phyloP scores from a whole-genome alignment of 371 early-diverging fungal species.

The Mycotypha africana region DNA sequence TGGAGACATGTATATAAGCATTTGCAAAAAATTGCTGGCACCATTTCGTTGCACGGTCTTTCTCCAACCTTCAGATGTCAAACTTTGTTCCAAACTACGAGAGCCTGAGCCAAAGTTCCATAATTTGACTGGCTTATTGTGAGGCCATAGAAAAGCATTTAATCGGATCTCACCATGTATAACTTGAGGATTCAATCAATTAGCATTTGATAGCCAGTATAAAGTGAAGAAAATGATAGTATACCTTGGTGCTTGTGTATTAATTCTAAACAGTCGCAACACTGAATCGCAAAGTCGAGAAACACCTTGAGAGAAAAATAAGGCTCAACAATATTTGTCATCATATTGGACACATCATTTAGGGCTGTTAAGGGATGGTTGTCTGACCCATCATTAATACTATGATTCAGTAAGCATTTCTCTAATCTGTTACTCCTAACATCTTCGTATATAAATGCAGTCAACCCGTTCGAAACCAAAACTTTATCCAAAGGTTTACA shows the following conservation, averaged over 20 bases:
- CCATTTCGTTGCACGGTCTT: conserved; percentile 32
- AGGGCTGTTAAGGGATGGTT: background rate
- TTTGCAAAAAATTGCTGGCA: conserved; percentile 26
- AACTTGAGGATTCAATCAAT: conserved; percentile 17
- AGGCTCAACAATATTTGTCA: background rate
- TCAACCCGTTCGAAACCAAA: conserved; percentile 16
- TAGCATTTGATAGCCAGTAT: background rate
- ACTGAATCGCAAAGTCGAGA: conserved; percentile 40
- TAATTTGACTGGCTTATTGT: conserved; percentile 21
- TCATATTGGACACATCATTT: background rate
- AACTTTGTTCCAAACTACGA: conserved; percentile 32
- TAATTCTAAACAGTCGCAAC: conserved; percentile 41
- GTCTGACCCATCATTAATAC: conserved; percentile 1
- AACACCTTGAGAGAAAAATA: conserved; percentile 18
- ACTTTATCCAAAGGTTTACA: conserved; percentile 38
- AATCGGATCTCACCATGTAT: conserved; percentile 43
- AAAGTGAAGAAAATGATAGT: background rate
- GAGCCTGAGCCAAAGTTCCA: conserved; percentile 44
- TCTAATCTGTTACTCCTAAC: conserved; percentile 30
- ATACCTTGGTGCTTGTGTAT: conserved; percentile 42
- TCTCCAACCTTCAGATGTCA: conserved; percentile 44
- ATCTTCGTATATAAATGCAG: conserved; percentile 35
- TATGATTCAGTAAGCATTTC: conserved; percentile 16
- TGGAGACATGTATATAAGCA: conserved; percentile 45
- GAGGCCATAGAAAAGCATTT: conserved; percentile 38